Conservation (phyloP, 2,329 filamentous ascomycete genomes). For the Colletotrichum tropicale region DNA sequence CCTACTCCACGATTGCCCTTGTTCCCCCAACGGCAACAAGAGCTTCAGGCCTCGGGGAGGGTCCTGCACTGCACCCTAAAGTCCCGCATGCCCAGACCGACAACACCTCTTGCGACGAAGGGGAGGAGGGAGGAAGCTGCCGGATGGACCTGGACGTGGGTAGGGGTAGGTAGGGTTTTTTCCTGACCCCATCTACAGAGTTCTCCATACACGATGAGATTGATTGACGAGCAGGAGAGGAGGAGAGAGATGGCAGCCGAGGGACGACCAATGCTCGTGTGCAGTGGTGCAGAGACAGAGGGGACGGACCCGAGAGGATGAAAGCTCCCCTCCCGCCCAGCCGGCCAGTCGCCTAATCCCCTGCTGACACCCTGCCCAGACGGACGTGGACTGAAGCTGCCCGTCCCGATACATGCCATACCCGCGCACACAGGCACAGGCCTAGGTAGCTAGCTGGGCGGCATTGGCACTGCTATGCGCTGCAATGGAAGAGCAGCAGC, state of each 20-base stretch:
- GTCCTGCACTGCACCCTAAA: background rate
- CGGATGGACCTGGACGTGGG: background rate
- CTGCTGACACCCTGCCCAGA: background rate
- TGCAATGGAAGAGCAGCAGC: background rate
- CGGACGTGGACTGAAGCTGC: background rate
- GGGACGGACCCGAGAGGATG: background rate
- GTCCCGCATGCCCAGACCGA: background rate
- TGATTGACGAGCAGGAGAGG: background rate
- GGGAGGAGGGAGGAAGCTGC: background rate
- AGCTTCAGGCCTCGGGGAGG: background rate
- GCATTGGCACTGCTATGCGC: background rate
- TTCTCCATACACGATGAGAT: background rate
- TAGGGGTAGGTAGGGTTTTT: background rate
- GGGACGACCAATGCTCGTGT: background rate
- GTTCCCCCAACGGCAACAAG: background rate
- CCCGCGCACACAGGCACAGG: background rate
- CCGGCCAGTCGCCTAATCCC: background rate
- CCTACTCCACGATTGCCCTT: slow-evolving; percentile 10
- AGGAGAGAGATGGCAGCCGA: background rate
- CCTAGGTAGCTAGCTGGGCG: background rate
- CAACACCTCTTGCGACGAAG: background rate
- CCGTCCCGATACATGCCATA: background rate
- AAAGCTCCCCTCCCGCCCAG: background rate
- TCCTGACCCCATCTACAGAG: background rate
- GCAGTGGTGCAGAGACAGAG: background rate